phyloP scores from a whole-genome alignment of 73 alveolate species.

The Stentor roeselii region DNA sequence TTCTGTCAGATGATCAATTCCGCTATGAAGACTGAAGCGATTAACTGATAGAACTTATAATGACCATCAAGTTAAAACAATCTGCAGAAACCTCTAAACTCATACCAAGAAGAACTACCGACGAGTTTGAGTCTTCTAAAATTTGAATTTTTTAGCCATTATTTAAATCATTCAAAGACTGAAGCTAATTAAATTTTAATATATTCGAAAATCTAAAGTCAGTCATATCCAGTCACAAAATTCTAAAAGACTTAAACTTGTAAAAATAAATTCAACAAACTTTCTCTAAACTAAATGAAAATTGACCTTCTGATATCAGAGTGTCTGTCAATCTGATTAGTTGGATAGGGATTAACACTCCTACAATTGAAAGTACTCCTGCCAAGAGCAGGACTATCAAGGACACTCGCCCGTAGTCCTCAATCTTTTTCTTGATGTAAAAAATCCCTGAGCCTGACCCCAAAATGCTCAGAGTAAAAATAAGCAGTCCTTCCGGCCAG shows the following conservation, averaged over 20 bases:
- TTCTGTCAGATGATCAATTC: too few species aligned
- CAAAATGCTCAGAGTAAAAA: not conserved
- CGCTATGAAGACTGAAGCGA: too few species aligned
- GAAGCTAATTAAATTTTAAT: not conserved
- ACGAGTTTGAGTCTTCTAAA: not conserved
- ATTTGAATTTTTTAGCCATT: too few species aligned
- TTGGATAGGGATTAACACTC: not conserved
- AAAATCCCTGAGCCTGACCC: slow-evolving; percentile 11
- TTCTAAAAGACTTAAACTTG: too few species aligned
- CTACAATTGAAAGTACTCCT: not conserved
- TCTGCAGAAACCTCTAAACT: not conserved
- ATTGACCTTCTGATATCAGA: not conserved
- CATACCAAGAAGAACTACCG: not conserved
- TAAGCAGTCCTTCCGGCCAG: not conserved
- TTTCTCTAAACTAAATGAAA: not conserved
- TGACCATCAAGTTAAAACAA: too few species aligned
- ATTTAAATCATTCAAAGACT: not conserved
- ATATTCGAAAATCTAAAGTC: not conserved
- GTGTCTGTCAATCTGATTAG: not conserved
- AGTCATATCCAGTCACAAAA: not conserved
- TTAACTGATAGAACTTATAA: too few species aligned
- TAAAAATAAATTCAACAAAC: not conserved
- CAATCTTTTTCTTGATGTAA: not conserved
- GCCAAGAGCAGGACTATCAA: not conserved
- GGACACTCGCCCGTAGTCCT: slow-evolving; percentile 4